A percentile compares a stretch with the other conserved stretches of the same genome.
Conservation (phyloP, 2,329 filamentous ascomycete species). For the Xylariales sp. region DNA sequence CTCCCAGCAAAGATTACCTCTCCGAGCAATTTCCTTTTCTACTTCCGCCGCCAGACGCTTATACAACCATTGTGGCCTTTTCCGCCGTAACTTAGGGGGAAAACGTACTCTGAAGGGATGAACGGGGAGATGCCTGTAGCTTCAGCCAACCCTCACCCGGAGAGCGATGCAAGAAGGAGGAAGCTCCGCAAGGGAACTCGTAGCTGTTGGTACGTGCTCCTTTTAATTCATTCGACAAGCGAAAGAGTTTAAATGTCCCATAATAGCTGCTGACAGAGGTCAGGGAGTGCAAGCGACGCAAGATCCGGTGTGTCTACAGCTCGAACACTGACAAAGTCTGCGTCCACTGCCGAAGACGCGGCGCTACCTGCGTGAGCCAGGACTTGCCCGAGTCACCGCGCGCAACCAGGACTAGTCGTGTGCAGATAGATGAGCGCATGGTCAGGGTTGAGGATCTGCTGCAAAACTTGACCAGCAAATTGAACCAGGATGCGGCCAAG, state of each 20-base stretch:
- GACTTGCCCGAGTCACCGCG: neutral
- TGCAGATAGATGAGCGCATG: conserved; percentile 1
- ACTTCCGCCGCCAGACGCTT: too few relatives aligned
- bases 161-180: neutral
- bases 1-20: too few relatives aligned
- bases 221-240: too few relatives aligned
- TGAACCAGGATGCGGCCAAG: neutral
- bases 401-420: neutral
- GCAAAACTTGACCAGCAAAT: neutral
- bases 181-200: conserved; percentile 1
- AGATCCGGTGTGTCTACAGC: neutral
- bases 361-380: neutral
- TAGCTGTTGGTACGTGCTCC: conserved; percentile 1
- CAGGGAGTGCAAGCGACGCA: conserved; percentile 1
- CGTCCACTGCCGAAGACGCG: neutral
- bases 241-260: neutral
- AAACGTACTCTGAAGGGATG: too few relatives aligned
- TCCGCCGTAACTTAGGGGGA: too few relatives aligned
- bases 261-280: neutral
- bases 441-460: conserved; percentile 1
- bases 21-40: too few relatives aligned
- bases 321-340: neutral
- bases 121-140: too few relatives aligned
- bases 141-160: too few relatives aligned
- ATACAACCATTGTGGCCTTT: too few relatives aligned